phyloP scores from a whole-genome alignment of 768 basidiomycete species.

The Mycena alexandri region DNA sequence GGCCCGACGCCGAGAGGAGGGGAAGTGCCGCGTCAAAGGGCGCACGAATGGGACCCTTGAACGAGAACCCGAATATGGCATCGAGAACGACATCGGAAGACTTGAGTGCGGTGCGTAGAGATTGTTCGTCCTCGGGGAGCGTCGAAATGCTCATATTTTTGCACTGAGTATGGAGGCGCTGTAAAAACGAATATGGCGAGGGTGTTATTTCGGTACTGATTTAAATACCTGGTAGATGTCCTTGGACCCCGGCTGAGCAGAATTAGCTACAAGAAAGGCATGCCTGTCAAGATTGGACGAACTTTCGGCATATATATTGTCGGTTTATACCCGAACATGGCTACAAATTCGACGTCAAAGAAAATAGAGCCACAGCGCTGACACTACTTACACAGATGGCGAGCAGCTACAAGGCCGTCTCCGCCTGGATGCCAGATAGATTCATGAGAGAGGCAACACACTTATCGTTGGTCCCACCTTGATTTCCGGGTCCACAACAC shows the following conservation, averaged over 20 bases:
- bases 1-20: slow-evolving; percentile 68
- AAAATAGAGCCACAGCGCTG: background rate
- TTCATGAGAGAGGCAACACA: background rate
- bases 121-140: slow-evolving; percentile 63
- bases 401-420: slow-evolving; percentile 95
- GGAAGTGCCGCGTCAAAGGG: slow-evolving; percentile 87
- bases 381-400: slow-evolving; percentile 80
- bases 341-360: slow-evolving; percentile 54
- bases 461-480: slow-evolving; percentile 60
- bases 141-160: slow-evolving; percentile 88
- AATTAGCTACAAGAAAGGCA: slow-evolving; percentile 6
- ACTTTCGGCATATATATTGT: slow-evolving; percentile 97
- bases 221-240: slow-evolving; percentile 85
- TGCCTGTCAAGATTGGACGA: background rate
- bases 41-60: slow-evolving; percentile 88
- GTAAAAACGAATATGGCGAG: background rate
- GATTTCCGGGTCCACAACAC: slow-evolving; percentile 97
- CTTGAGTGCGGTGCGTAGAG: slow-evolving; percentile 63
- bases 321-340: slow-evolving; percentile 92
- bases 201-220: too few species aligned
- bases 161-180: slow-evolving; percentile 90
- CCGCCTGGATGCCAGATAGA: slow-evolving; percentile 64
- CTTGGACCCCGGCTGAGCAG: slow-evolving; percentile 85
- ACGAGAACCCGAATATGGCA: slow-evolving; percentile 98
- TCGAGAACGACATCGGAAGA: slow-evolving; percentile 89